Evolutionary conservation across 1,284 basidiomycete species (phyloP).

Genomic region (Mycena sp.): DNA sequence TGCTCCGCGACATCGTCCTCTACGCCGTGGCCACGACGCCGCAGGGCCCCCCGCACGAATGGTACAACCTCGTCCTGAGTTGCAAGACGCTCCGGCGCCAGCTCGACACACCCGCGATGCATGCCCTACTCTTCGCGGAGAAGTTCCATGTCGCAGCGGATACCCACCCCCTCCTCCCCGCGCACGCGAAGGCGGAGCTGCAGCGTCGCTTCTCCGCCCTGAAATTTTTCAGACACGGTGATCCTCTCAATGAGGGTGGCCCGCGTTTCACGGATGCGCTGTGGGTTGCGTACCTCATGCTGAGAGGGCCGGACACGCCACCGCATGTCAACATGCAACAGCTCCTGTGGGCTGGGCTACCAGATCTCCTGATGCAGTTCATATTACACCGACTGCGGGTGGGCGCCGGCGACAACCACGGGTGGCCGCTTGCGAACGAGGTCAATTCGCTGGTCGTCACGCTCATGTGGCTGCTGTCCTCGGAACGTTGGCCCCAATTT

Average conservation of each 20-base stretch:
- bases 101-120: constrained; percentile 36
- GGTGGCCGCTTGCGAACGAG: constrained; percentile 60
- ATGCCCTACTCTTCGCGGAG: constrained; percentile 46
- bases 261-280: constrained; percentile 55
- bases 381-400: constrained; percentile 50
- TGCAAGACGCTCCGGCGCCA: constrained; percentile 43
- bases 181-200: constrained; percentile 48
- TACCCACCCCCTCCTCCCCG: constrained; percentile 28
- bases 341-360: constrained; percentile 55
- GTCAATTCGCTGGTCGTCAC: constrained; percentile 55
- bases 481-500: constrained; percentile 44
- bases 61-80: constrained; percentile 42
- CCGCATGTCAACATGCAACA: constrained; percentile 64
- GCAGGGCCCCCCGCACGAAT: constrained; percentile 44
- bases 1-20: constrained; percentile 47
- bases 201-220: constrained; percentile 53
- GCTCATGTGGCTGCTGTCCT: constrained; percentile 57
- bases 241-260: constrained; percentile 39
- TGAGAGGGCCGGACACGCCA: constrained; percentile 59
- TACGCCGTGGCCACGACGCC: constrained; percentile 38
- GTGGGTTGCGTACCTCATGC: constrained; percentile 68
- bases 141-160: constrained; percentile 43
- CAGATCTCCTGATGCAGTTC: constrained; percentile 50
- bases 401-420: constrained; percentile 45
- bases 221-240: constrained; percentile 48